Evolutionary conservation across 2,329 filamentous ascomycete species (phyloP).

Genomic region (Aspergillus unguis): DNA sequence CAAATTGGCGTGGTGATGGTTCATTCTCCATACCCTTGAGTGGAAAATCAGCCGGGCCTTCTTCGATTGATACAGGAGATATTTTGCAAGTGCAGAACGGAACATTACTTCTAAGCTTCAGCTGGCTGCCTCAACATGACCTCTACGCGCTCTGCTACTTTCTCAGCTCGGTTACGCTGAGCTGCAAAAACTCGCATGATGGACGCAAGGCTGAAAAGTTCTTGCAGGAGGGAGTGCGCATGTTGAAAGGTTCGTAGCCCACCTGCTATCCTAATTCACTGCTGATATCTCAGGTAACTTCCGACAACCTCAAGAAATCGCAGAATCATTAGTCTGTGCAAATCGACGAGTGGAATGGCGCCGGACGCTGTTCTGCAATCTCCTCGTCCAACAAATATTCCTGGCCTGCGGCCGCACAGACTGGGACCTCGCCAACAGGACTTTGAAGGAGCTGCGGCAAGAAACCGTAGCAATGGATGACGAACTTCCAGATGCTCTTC

Average conservation of each 20-base stretch:
- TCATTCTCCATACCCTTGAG: slow-evolving; percentile 48
- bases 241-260: slow-evolving; percentile 42
- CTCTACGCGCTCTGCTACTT: slow-evolving; percentile 60
- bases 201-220: slow-evolving; percentile 55
- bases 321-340: slow-evolving; percentile 57
- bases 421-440: slow-evolving; percentile 62
- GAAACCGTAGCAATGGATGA: slow-evolving; percentile 46
- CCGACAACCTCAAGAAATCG: slow-evolving; percentile 38
- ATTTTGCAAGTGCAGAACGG: slow-evolving; percentile 44
- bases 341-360: slow-evolving; percentile 63
- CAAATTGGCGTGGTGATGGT: slow-evolving; percentile 46
- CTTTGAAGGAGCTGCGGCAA: slow-evolving; percentile 53
- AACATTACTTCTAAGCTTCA: slow-evolving; percentile 51
- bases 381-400: slow-evolving; percentile 69
- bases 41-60: slow-evolving; percentile 37
- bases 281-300: slow-evolving; percentile 31
- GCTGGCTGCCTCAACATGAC: slow-evolving; percentile 60
- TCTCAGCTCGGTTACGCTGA: slow-evolving; percentile 54
- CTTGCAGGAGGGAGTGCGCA: slow-evolving; percentile 56
- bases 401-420: slow-evolving; percentile 67
- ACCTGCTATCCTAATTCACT: slow-evolving; percentile 15
- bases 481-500: slow-evolving; percentile 41
- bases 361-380: slow-evolving; percentile 62
- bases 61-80: slow-evolving; percentile 39
- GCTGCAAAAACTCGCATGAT: slow-evolving; percentile 55